Percentiles rank a stretch among this genome's conserved stretches.
Conservation (phyloP, 2,329 filamentous ascomycete genomes). For the Alternaria burnsii region DNA sequence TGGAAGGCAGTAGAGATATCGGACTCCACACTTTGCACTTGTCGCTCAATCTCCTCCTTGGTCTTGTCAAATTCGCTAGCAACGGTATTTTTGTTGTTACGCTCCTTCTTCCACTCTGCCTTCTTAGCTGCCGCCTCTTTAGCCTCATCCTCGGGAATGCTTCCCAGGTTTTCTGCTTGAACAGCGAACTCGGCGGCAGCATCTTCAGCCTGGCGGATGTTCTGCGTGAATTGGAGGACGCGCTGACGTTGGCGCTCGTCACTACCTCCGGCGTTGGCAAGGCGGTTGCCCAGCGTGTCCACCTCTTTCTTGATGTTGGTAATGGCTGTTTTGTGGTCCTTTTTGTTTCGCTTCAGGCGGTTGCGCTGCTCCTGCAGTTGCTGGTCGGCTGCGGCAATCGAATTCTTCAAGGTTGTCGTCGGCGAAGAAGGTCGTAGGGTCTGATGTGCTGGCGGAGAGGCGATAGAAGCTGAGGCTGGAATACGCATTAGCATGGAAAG, state of each 20-base stretch:
- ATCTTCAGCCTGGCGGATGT: slow-evolving; percentile 74
- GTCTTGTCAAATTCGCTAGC: slow-evolving; percentile 67
- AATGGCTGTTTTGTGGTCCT: slow-evolving; percentile 76
- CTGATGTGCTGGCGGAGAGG: slow-evolving; percentile 63
- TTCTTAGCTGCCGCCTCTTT: slow-evolving; percentile 66
- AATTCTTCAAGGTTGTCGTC: slow-evolving; percentile 77
- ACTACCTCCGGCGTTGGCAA: slow-evolving; percentile 72
- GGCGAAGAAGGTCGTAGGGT: slow-evolving; percentile 78
- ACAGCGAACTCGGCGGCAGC: slow-evolving; percentile 64
- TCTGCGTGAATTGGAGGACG: slow-evolving; percentile 76
- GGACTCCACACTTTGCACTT: slow-evolving; percentile 69
- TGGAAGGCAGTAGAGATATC: slow-evolving; percentile 71
- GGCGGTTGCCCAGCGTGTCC: slow-evolving; percentile 71
- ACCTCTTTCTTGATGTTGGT: slow-evolving; percentile 76
- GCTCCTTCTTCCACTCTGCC: slow-evolving; percentile 65
- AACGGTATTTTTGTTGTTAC: slow-evolving; percentile 60
- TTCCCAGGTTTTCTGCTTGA: slow-evolving; percentile 71
- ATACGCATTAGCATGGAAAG: slow-evolving; percentile 15
- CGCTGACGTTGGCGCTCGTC: slow-evolving; percentile 81
- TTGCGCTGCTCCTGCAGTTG: slow-evolving; percentile 75
- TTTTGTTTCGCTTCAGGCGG: slow-evolving; percentile 73
- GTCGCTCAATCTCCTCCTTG: slow-evolving; percentile 69
- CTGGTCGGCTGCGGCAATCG: slow-evolving; percentile 74
- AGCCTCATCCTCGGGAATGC: slow-evolving; percentile 69
- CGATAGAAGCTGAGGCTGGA: slow-evolving; percentile 37